Percentiles rank a stretch among this genome's conserved stretches.
These are phyloP conservation scores for Beauveria australis DNA, from an alignment of 2,329 filamentous ascomycete genomes.

Conservation along the genomic window DNA sequence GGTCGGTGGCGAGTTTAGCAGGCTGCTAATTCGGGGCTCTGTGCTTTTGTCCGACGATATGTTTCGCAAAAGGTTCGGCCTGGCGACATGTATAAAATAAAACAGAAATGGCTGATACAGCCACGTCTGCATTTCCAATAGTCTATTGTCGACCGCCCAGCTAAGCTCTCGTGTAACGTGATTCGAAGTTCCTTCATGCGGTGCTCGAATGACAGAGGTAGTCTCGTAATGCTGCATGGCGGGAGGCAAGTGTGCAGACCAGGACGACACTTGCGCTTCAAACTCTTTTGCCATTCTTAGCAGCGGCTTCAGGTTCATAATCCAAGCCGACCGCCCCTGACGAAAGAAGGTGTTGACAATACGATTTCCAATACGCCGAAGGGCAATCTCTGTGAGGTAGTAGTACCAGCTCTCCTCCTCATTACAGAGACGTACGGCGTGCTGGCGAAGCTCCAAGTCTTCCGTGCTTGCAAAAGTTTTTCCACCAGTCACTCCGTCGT, in stretches of 20 bases:
- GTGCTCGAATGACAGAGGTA: constrained; percentile 12
- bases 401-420: constrained; percentile 35
- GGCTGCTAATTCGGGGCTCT: constrained; percentile 11
- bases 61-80: background rate
- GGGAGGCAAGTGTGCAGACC: constrained; percentile 16
- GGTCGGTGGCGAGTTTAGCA: constrained; percentile 12
- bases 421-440: constrained; percentile 16
- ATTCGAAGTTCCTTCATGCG: constrained; percentile 11
- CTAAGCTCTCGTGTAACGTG: constrained; percentile 17
- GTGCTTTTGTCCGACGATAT: background rate
- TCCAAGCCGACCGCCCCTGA: constrained; percentile 14
- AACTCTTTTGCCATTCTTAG: constrained; percentile 18
- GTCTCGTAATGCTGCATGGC: constrained; percentile 16
- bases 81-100: constrained; percentile 14
- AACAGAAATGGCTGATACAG: constrained; percentile 16
- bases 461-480: constrained; percentile 6
- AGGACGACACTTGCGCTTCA: constrained; percentile 17
- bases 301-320: constrained; percentile 14
- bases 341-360: constrained; percentile 25
- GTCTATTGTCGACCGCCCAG: constrained; percentile 18
- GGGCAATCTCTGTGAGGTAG: constrained; percentile 34
- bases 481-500: background rate
- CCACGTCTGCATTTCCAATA: constrained; percentile 19
- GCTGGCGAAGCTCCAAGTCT: constrained; percentile 14
- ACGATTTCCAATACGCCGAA: constrained; percentile 32